Evolutionary conservation across 768 basidiomycete genomes (phyloP), one percentile per base, ranked within the genome.

Genomic region (Auricularia sp.): DNA sequence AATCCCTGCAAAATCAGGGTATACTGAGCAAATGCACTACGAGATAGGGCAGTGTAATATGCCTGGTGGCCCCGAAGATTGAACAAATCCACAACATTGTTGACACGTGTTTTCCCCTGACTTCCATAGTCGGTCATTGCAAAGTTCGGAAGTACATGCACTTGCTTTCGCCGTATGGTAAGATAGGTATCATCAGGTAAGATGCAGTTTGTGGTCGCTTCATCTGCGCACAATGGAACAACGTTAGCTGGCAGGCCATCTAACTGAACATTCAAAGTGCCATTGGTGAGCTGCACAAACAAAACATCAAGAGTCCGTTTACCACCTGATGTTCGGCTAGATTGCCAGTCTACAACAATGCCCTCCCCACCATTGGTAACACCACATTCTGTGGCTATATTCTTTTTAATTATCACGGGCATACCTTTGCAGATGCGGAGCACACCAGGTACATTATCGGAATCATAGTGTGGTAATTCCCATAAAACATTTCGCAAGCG

Each of bases 311-410:
- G 35, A 4, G 34, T 34, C 8, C n/a, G 3, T 36, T 65, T 54
- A 24, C 62, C 63, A 29, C 62, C 54, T 8, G 14, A 13, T 16
- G 62, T 33, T 8, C 10, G 1, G 11, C 63, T 18, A 8, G 59
- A 13, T 24, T 67, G 33, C 69, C 70, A 71, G 24, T 56, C 65
- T 3, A 65, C 51, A 7, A 71, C 69, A 14, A 24, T 54, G 1
- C 45, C 70, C 63, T 72, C 71, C 5, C 69, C 69, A 18, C 71
- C 70, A 64, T 72, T 70, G 3, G 69, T 72, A 0, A 67, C 71
- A 63, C 71, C 70, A 13, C 67, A 65, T 51, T 72, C 68, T 47
- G 69, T 71, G 10, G 70, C 71, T 34, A 68, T 66, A 61, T 71
- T 71, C 11, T 65, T 16, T 45, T 71, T 69, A 1, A 71, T 34